Base-by-base conservation (phyloP, 306 rosid species). In the Crotalaria pallida region DNA sequence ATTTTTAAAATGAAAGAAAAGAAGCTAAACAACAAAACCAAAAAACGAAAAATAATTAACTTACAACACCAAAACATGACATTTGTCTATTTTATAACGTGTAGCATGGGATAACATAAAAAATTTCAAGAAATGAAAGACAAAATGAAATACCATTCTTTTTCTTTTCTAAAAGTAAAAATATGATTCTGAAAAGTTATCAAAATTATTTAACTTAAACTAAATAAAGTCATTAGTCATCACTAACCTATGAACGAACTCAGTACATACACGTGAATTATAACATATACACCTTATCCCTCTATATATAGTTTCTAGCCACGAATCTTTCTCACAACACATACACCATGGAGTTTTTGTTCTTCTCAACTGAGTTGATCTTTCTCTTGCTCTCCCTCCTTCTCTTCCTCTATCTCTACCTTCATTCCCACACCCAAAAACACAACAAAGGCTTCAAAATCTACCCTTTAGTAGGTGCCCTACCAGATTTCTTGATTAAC, bases 401-500 rank as follows among this genome's bases (percentile, higher is more conserved):
- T 31, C 7, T 58, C 27, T 24, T 76, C 4, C 24, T 61, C 58
- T 48, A 63, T 55, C 50, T 51, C 27, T 57, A 31, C 36, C 8
- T 31, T 31, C 36, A 31, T 31, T 31, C 61, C 22, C 34, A 10
- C 38, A 11, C 22, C 0, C 70, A 12, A 2, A 75, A 63, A 53
- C 51, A 76, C 24, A 15, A 27, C 18, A 21, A 34, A 8, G 92
- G 96, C 70, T 83, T 91, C 75, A 80, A 47, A 61, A 2, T 0
- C 74, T 91, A 71, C 79, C 97, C 91, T 1, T 3, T 88, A 0
- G 0, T 91, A 0, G 92, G 92, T 41, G 3, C 69, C 18, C 10
- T 91, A 24, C 96, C 92, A 0, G 80, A 45, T 0, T 88, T 91
- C 75, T 13, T 88, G 2, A 29, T 5, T 10, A 80, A 91, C 71